Conservation (phyloP, 345 rosid species). For the Eucalyptus sp. region DNA sequence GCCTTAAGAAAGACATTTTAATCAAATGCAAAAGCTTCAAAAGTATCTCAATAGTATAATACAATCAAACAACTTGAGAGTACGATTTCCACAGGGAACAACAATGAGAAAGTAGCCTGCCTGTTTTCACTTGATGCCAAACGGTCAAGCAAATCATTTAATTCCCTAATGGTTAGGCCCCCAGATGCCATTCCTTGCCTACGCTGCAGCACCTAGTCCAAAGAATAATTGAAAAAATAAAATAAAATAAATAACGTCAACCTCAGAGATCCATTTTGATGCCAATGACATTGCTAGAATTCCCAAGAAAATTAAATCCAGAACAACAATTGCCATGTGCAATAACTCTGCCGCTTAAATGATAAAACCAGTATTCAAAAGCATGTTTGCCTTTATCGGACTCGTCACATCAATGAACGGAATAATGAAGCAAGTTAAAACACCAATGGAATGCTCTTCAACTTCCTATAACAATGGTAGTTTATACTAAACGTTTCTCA, state of each 20-base stretch:
- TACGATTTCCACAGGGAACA: neutral
- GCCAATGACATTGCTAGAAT: neutral
- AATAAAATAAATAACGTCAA: neutral
- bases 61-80: neutral
- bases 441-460: neutral
- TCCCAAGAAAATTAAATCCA: neutral
- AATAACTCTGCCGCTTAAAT: neutral
- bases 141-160: constrained; percentile 73
- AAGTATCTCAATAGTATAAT: neutral
- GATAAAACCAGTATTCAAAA: neutral
- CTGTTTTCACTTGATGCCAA: constrained; percentile 75
- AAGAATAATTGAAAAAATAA: neutral
- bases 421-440: neutral
- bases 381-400: neutral
- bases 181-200: constrained; percentile 83
- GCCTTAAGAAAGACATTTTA: neutral
- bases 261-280: neutral
- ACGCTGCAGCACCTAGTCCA: constrained; percentile 47
- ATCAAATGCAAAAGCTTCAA: neutral
- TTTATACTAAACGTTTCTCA: neutral
- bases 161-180: constrained; percentile 57
- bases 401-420: neutral
- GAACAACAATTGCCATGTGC: neutral
- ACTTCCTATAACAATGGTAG: neutral
- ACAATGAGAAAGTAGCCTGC: constrained; percentile 5